Conservation (phyloP, 192 early-diverging fungal species). For the Coemansia sp. region DNA sequence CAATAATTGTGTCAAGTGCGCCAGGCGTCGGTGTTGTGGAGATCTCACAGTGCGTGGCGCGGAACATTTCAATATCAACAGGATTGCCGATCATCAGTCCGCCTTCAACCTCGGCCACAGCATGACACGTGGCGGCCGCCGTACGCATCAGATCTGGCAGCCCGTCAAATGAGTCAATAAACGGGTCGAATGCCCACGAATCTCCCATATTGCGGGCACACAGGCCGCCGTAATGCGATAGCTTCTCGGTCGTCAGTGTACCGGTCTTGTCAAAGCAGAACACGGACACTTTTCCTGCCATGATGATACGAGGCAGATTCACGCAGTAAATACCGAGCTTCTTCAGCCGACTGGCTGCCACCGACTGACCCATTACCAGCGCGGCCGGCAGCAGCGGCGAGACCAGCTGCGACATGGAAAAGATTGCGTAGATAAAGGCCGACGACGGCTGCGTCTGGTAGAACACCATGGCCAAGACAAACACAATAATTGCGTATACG, state of each 20-base stretch:
- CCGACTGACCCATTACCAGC: conserved; percentile 72
- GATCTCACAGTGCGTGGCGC: conserved; percentile 56
- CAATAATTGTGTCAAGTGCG: conserved; percentile 57
- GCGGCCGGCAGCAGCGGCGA: conserved; percentile 72
- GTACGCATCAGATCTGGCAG: conserved; percentile 32
- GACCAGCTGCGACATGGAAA: conserved; percentile 68
- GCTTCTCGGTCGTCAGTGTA: conserved; percentile 72
- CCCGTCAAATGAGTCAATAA: conserved; percentile 52
- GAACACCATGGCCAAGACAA: conserved; percentile 59
- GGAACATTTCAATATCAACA: conserved; percentile 79
- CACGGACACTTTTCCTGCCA: conserved; percentile 75
- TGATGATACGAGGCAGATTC: conserved; percentile 69
- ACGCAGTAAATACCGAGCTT: conserved; percentile 70
- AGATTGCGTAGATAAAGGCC: conserved; percentile 76
- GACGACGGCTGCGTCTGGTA: conserved; percentile 55
- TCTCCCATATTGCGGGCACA: conserved; percentile 24
- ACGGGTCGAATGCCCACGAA: conserved; percentile 58
- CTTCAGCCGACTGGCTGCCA: conserved; percentile 63
- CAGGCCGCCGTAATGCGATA: conserved; percentile 63
- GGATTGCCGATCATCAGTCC: conserved; percentile 69
- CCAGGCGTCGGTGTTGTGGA: background rate
- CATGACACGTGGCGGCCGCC: conserved; percentile 63
- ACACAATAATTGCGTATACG: conserved; percentile 65
- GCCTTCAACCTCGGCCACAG: conserved; percentile 59
- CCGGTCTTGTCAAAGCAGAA: conserved; percentile 82